Conservation (phyloP, 2,329 filamentous ascomycete species). For the Diplodia scrobiculata region DNA sequence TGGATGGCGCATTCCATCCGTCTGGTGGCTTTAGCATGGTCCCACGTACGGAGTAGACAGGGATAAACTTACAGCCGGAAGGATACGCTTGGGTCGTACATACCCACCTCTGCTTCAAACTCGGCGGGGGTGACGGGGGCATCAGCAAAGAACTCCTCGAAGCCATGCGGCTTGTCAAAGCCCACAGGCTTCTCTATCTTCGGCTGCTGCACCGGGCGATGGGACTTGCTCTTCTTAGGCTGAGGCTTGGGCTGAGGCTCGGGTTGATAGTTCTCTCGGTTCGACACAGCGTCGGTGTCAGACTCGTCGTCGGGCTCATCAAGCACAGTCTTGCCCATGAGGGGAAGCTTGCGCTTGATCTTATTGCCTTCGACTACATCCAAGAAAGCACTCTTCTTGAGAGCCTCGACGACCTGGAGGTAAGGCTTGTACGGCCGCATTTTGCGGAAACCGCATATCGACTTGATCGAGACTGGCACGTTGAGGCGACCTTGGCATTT, state of each 20-base stretch:
- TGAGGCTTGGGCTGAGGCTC: neutral
- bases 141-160: conserved; percentile 75
- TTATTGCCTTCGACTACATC: conserved; percentile 48
- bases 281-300: conserved; percentile 29
- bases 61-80: conserved; percentile 49
- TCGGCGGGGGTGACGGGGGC: conserved; percentile 73
- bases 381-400: conserved; percentile 48
- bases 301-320: conserved; percentile 32
- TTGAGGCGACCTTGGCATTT: conserved; percentile 47
- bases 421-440: conserved; percentile 52
- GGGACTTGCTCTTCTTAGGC: conserved; percentile 31
- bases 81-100: conserved; percentile 62
- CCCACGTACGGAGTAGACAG: neutral
- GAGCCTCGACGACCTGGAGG: conserved; percentile 44
- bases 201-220: conserved; percentile 26
- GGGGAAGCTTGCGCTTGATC: conserved; percentile 49
- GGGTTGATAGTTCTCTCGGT: neutral
- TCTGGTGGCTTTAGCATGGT: conserved; percentile 4
- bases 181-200: conserved; percentile 14
- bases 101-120: conserved; percentile 63
- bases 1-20: conserved; percentile 85
- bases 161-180: conserved; percentile 47
- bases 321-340: conserved; percentile 39
- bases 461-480: conserved; percentile 47
- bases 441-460: conserved; percentile 50